phyloP scores from a whole-genome alignment of 1,284 basidiomycete species.

The Marasmius oreades region DNA sequence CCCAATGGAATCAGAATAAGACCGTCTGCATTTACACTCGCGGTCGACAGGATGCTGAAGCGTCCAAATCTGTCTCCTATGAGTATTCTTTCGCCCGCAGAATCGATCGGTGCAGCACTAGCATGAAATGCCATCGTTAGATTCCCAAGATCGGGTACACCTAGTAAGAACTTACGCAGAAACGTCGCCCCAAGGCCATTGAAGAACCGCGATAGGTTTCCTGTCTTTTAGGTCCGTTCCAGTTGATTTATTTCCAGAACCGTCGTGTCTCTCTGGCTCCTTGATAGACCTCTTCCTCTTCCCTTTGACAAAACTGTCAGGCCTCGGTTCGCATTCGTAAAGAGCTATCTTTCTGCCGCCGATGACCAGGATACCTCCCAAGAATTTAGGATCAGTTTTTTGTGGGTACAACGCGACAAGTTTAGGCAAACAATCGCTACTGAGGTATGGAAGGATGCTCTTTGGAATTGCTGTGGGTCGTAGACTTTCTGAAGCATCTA shows the following conservation, averaged over 20 bases:
- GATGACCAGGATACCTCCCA: constrained; percentile 66
- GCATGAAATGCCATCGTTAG: neutral
- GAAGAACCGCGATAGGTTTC: constrained; percentile 52
- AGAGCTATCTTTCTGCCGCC: constrained; percentile 62
- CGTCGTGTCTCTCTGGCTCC: constrained; percentile 41
- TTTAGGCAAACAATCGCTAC: constrained; percentile 36
- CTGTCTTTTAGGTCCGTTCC: constrained; percentile 49
- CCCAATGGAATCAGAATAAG: constrained; percentile 72
- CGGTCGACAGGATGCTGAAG: constrained; percentile 61
- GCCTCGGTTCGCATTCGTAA: constrained; percentile 49
- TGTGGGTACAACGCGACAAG: constrained; percentile 45
- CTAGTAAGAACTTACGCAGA: constrained; percentile 45
- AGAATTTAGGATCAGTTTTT: constrained; percentile 30
- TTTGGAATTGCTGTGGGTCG: constrained; percentile 38
- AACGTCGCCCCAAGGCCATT: constrained; percentile 73
- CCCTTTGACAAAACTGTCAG: constrained; percentile 50
- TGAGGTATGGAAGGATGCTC: constrained; percentile 33
- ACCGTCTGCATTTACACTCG: constrained; percentile 37
- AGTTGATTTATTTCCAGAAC: constrained; percentile 30
- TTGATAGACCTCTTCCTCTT: constrained; percentile 36
- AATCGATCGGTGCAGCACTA: constrained; percentile 44
- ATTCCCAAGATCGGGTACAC: neutral
- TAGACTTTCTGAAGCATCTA: constrained; percentile 44
- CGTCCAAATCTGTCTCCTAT: constrained; percentile 80
- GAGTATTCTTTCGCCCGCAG: constrained; percentile 48